A percentile compares a stretch with the other conserved stretches of the same genome.
phyloP scores from a whole-genome alignment of 495 filamentous ascomycete species.

The Ascobolus immersus region DNA sequence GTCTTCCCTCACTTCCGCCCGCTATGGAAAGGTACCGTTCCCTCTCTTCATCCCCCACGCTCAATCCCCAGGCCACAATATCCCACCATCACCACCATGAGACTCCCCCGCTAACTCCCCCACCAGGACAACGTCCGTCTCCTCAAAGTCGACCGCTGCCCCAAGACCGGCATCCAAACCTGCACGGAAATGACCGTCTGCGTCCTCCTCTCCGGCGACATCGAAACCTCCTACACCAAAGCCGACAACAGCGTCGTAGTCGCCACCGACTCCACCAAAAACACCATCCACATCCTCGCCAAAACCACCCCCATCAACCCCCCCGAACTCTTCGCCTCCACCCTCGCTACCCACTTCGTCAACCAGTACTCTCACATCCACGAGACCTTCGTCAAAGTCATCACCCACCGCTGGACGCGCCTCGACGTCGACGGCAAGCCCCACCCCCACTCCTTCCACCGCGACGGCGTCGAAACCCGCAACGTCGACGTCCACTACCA shows the following conservation, averaged over 20 bases:
- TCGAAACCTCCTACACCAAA: slow-evolving; percentile 61
- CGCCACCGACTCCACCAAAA: slow-evolving; percentile 93
- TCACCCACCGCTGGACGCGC: slow-evolving; percentile 77
- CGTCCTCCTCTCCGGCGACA: slow-evolving; percentile 68
- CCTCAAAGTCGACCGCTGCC: slow-evolving; percentile 69
- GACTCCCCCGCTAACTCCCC: slow-evolving; percentile 18
- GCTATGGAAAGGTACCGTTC: slow-evolving; percentile 42
- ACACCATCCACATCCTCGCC: slow-evolving; percentile 81
- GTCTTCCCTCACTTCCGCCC: slow-evolving; percentile 42
- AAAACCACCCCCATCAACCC: slow-evolving; percentile 84
- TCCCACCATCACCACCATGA: background rate
- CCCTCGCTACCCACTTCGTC: slow-evolving; percentile 67
- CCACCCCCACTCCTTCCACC: slow-evolving; percentile 89
- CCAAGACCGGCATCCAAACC: slow-evolving; percentile 46
- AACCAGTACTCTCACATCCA: slow-evolving; percentile 69
- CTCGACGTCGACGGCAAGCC: slow-evolving; percentile 66
- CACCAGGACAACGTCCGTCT: slow-evolving; percentile 78
- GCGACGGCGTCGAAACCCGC: slow-evolving; percentile 70
- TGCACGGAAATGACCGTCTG: slow-evolving; percentile 91
- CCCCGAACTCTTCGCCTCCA: slow-evolving; percentile 73
- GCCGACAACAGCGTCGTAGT: slow-evolving; percentile 92
- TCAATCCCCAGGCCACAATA: background rate
- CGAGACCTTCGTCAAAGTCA: slow-evolving; percentile 50
- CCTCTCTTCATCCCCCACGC: background rate
- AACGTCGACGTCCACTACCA: slow-evolving; percentile 33